Evolutionary conservation across 1,139 yeast species (phyloP).

Genomic region (Candida sojae): DNA sequence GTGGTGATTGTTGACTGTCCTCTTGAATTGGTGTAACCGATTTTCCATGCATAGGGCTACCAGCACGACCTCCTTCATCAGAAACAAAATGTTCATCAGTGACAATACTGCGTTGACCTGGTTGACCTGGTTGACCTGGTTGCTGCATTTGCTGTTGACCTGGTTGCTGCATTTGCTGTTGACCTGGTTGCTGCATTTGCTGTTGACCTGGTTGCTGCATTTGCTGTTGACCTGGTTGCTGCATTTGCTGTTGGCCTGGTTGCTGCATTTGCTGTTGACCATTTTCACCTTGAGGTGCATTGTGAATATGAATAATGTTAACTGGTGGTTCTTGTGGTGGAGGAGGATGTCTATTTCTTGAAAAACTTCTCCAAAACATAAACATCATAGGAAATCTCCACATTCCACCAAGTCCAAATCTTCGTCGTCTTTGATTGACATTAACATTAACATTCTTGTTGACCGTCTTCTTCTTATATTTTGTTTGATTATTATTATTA

Average conservation of each 20-base stretch:
- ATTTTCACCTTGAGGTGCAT: constrained; percentile 7
- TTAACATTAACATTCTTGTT: constrained; percentile 8
- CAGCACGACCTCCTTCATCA: not conserved
- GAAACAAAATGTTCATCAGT: not conserved
- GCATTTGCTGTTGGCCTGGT: no score
- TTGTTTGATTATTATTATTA: not conserved
- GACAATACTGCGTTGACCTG: not conserved
- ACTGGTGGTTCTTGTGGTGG: constrained; percentile 7
- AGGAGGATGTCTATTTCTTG: constrained; percentile 9
- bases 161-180: not conserved
- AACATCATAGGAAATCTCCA: constrained; percentile 14
- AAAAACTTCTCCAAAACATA: constrained; percentile 13
- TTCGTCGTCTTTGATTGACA: constrained; percentile 9
- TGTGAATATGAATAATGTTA: constrained; percentile 8
- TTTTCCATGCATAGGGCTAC: no score
- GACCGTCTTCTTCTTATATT: not conserved
- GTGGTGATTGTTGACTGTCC: not conserved
- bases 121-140: not conserved
- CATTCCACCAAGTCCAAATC: constrained; percentile 9
- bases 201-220: not conserved
- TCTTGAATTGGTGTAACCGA: not conserved
- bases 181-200: not conserved
- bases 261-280: not conserved
- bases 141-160: not conserved
- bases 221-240: not conserved